Evolutionary conservation across 352 stramenopile genomes (phyloP).

Genomic region (Phytophthora cactorum): DNA sequence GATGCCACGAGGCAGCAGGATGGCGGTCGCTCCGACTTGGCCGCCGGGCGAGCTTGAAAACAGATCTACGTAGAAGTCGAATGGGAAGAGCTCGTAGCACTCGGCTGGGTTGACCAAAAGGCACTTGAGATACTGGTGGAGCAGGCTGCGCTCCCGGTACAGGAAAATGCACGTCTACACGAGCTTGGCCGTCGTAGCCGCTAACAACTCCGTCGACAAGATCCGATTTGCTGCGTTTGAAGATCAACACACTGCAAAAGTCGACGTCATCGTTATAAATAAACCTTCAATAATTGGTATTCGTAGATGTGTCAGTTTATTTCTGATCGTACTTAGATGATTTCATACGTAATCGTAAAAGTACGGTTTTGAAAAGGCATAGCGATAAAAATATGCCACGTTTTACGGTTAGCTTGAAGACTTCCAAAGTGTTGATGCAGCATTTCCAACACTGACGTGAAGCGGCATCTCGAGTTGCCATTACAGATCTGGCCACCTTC

Average conservation of each 20-base stretch:
- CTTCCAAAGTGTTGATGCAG: constrained; percentile 26
- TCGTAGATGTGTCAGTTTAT: background rate
- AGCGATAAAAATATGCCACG: background rate
- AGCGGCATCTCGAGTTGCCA: constrained; percentile 1
- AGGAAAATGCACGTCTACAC: constrained; percentile 93
- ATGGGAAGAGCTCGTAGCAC: no score
- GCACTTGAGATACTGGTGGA: no score
- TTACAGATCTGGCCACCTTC: constrained; percentile 22
- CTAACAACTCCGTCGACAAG: constrained; percentile 44
- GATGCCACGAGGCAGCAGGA: no score
- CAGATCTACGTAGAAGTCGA: no score
- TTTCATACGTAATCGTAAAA: background rate
- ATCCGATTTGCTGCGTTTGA: constrained; percentile 30
- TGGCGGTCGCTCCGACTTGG: no score
- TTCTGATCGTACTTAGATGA: background rate
- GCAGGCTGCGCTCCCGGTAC: constrained; percentile 15
- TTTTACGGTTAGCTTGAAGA: constrained; percentile 21
- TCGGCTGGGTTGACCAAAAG: no score
- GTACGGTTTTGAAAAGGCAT: background rate
- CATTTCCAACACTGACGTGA: constrained; percentile 5
- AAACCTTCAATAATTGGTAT: constrained; percentile 6
- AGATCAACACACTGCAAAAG: constrained; percentile 10
- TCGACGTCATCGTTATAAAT: constrained; percentile 6
- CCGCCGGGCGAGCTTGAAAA: no score
- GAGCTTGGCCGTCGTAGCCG: constrained; percentile 53